Evolutionary conservation across 441 rosid genomes (phyloP).

Genomic region (Mallotus repandus): DNA sequence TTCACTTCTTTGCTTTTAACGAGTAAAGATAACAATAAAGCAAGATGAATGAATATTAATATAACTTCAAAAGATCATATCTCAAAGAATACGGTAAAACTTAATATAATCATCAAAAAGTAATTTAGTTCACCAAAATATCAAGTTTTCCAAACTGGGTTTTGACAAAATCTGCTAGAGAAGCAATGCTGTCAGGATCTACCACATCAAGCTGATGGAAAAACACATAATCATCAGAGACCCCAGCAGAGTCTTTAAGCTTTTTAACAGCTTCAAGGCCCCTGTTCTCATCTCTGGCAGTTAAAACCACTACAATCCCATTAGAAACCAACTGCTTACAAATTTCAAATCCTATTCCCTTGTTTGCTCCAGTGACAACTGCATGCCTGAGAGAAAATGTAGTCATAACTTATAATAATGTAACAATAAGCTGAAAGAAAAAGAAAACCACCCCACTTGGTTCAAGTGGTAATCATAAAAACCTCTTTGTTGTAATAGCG

Average conservation of each 20-base stretch:
- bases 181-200: slow-evolving; percentile 30
- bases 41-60: no score
- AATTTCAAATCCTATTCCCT: slow-evolving; percentile 41
- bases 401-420: no score
- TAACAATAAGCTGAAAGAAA: no score
- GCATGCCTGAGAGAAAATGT: slow-evolving; percentile 24
- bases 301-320: slow-evolving; percentile 37
- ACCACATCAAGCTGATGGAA: slow-evolving; percentile 50
- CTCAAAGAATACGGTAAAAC: no score
- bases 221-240: slow-evolving; percentile 19
- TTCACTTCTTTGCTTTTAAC: neutral
- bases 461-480: no score
- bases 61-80: no score
- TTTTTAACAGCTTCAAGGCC: slow-evolving; percentile 44
- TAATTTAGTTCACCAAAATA: slow-evolving; percentile 30
- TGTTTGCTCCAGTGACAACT: slow-evolving; percentile 43
- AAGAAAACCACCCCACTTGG: no score
- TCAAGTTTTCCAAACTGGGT: slow-evolving; percentile 42
- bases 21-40: slow-evolving; percentile 2
- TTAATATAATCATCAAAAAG: no score
- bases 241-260: slow-evolving; percentile 26
- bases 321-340: slow-evolving; percentile 42
- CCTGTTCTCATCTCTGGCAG: slow-evolving; percentile 44
- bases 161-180: slow-evolving; percentile 35
- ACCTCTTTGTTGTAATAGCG: slow-evolving; percentile 22